These are phyloP conservation scores for Delonix regia DNA, from an alignment of 306 rosid species.

Conservation along the genomic window DNA sequence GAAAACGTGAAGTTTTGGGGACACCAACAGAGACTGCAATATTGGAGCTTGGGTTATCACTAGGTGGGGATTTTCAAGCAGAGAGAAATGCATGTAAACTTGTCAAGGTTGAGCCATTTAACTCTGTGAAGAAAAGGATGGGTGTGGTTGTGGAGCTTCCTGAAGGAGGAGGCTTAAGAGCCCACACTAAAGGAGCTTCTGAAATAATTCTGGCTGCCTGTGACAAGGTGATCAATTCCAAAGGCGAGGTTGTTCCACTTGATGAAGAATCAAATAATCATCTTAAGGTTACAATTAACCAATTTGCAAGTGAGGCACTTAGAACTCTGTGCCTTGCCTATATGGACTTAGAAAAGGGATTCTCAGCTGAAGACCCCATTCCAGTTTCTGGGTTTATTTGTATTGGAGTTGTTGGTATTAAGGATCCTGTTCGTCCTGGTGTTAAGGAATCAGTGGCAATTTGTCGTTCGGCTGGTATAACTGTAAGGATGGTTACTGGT, in stretches of 20 bases:
- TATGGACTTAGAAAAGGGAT: conserved; percentile 69
- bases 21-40: conserved; percentile 90
- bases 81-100: conserved; percentile 66
- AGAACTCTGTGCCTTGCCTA: conserved; percentile 94
- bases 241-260: conserved; percentile 80
- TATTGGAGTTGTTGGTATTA: conserved; percentile 90
- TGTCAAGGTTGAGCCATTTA: conserved; percentile 95
- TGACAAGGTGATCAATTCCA: conserved; percentile 76
- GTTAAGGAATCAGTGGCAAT: conserved; percentile 94
- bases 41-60: conserved; percentile 79
- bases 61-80: conserved; percentile 78
- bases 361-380: conserved; percentile 65
- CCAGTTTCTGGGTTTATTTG: conserved; percentile 85
- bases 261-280: conserved; percentile 65
- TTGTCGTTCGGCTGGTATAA: conserved; percentile 93
- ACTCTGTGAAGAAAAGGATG: conserved; percentile 86
- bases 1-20: conserved; percentile 80
- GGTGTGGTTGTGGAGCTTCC: conserved; percentile 84
- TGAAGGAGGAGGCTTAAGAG: conserved; percentile 72
- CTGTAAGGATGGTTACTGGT: conserved; percentile 95
- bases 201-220: conserved; percentile 86
- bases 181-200: conserved; percentile 95
- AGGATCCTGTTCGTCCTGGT: conserved; percentile 98
- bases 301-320: conserved; percentile 90
- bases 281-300: conserved; percentile 63